Conservation (phyloP, 2,329 filamentous ascomycete species). For the Alternaria angustiovoidea region DNA sequence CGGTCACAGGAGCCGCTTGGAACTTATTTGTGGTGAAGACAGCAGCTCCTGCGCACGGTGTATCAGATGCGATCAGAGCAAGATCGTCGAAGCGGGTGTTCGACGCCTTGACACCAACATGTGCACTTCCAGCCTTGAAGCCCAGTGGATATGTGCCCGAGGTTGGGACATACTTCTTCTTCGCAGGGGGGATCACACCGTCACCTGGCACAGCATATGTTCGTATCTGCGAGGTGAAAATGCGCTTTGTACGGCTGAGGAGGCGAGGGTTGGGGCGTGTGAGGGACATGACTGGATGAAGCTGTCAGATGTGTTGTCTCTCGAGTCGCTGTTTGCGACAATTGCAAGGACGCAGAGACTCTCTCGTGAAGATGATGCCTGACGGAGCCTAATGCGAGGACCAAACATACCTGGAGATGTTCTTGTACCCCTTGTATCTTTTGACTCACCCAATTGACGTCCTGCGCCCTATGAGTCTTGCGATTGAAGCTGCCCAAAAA, state of each 20-base stretch:
- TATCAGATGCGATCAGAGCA: constrained; percentile 85
- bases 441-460: constrained; percentile 29
- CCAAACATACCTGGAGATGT: constrained; percentile 14
- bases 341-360: constrained; percentile 1
- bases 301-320: constrained; percentile 8
- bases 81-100: constrained; percentile 94
- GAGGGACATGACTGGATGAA: constrained; percentile 38
- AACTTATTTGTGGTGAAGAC: constrained; percentile 99
- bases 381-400: neutral
- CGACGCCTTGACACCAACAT: constrained; percentile 91
- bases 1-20: constrained; percentile 92
- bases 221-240: constrained; percentile 53
- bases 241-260: constrained; percentile 34
- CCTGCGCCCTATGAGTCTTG: constrained; percentile 25
- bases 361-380: neutral
- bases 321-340: constrained; percentile 1
- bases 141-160: constrained; percentile 88
- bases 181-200: constrained; percentile 74
- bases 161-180: constrained; percentile 88
- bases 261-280: constrained; percentile 39
- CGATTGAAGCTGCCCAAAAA: constrained; percentile 13
- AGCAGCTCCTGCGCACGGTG: constrained; percentile 84
- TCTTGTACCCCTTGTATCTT: constrained; percentile 2
- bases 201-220: constrained; percentile 68
- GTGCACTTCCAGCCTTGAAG: constrained; percentile 84